phyloP scores from a whole-genome alignment of 2,329 filamentous ascomycete genomes.

The Zasmidium cellare region DNA sequence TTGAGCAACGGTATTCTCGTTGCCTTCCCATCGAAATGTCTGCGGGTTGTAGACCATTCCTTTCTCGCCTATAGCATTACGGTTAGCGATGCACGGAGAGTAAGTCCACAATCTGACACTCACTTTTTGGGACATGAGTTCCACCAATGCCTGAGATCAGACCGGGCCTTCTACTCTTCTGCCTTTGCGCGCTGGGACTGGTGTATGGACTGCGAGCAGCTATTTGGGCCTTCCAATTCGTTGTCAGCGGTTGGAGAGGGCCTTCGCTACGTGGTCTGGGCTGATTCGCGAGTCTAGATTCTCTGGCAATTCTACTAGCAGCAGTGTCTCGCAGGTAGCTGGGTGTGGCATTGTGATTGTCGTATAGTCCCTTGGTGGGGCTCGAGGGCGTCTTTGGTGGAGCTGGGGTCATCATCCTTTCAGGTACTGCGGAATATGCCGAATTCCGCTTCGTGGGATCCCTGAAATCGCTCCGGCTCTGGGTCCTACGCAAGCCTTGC shows the following conservation, averaged over 20 bases:
- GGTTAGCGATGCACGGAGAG: background rate
- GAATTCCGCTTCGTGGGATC: slow-evolving; percentile 29
- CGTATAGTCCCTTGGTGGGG: slow-evolving; percentile 44
- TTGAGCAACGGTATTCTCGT: slow-evolving; percentile 77
- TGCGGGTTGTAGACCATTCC: slow-evolving; percentile 95
- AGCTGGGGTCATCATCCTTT: slow-evolving; percentile 50
- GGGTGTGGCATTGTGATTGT: slow-evolving; percentile 52
- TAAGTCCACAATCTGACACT: slow-evolving; percentile 35
- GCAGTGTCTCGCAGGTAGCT: slow-evolving; percentile 68
- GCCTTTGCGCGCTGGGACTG: slow-evolving; percentile 51
- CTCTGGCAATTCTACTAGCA: slow-evolving; percentile 64
- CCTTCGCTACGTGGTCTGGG: slow-evolving; percentile 46
- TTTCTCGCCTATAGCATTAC: slow-evolving; percentile 65
- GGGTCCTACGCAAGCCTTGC: slow-evolving; percentile 27
- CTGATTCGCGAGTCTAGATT: slow-evolving; percentile 49
- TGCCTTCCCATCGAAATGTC: slow-evolving; percentile 91
- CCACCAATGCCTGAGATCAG: slow-evolving; percentile 83
- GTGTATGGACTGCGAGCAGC: slow-evolving; percentile 52
- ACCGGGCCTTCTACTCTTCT: slow-evolving; percentile 64
- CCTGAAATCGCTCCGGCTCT: slow-evolving; percentile 31
- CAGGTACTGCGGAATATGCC: slow-evolving; percentile 32
- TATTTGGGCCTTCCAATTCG: slow-evolving; percentile 61
- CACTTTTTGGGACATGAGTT: slow-evolving; percentile 78
- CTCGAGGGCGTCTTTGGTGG: slow-evolving; percentile 55
- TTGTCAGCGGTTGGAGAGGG: slow-evolving; percentile 53